Evolutionary conservation across 768 basidiomycete species (phyloP).

Genomic region (Omphalotus guepiniiformis): DNA sequence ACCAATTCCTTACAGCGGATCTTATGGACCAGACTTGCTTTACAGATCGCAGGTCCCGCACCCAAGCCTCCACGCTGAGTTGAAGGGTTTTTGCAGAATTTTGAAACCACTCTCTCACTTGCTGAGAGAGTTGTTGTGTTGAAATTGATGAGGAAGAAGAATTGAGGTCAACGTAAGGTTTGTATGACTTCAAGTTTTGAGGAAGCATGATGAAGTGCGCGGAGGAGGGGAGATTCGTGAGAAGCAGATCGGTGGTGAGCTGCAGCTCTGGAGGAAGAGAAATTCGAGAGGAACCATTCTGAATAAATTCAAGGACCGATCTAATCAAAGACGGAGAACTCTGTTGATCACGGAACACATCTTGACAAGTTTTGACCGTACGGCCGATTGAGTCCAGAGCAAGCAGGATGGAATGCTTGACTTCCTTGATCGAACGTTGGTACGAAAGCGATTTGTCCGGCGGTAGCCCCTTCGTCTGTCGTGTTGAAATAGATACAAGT

Average conservation of each 20-base stretch:
- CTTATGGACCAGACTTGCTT: slow-evolving; percentile 74
- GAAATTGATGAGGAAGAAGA: slow-evolving; percentile 53
- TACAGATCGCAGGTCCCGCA: slow-evolving; percentile 52
- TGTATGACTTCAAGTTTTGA: slow-evolving; percentile 64
- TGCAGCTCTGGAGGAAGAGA: slow-evolving; percentile 47
- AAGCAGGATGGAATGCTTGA: slow-evolving; percentile 48
- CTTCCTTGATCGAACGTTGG: slow-evolving; percentile 36
- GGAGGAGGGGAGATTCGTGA: slow-evolving; percentile 75
- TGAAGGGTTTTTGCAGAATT: slow-evolving; percentile 44
- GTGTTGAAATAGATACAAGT: slow-evolving; percentile 5
- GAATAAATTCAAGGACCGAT: slow-evolving; percentile 57
- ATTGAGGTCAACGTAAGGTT: slow-evolving; percentile 76
- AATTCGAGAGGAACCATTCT: slow-evolving; percentile 39
- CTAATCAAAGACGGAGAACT: slow-evolving; percentile 45
- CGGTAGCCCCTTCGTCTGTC: slow-evolving; percentile 9
- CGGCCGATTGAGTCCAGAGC: slow-evolving; percentile 52
- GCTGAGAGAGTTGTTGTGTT: slow-evolving; percentile 37
- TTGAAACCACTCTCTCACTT: slow-evolving; percentile 61
- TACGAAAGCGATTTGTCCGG: slow-evolving; percentile 26
- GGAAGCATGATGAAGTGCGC: slow-evolving; percentile 80
- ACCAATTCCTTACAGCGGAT: slow-evolving; percentile 43
- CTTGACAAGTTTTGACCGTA: slow-evolving; percentile 55
- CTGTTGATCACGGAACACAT: slow-evolving; percentile 45
- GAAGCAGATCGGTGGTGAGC: slow-evolving; percentile 63
- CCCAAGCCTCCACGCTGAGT: slow-evolving; percentile 48